Conservation (phyloP, 2,329 filamentous ascomycete genomes). For the Sporothrix pallida region DNA sequence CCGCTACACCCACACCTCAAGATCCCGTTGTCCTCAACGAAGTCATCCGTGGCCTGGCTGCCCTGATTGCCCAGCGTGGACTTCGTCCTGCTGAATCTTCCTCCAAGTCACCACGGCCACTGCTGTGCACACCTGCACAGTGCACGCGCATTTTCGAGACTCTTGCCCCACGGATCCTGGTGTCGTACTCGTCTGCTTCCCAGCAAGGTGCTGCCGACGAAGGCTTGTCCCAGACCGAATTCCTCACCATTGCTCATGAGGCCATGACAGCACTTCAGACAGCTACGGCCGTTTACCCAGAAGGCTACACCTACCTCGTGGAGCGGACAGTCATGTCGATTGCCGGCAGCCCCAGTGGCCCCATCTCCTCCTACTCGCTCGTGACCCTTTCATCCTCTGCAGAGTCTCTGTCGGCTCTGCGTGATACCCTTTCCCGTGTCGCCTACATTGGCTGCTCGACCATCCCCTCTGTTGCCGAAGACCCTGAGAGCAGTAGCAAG, state of each 20-base stretch:
- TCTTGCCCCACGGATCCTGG: constrained; percentile 33
- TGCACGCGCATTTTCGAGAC: constrained; percentile 39
- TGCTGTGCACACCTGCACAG: constrained; percentile 47
- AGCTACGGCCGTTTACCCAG: constrained; percentile 33
- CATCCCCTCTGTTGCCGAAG: constrained; percentile 43
- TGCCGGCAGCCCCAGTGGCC: background rate
- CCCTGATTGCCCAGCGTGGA: constrained; percentile 51
- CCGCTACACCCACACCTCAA: constrained; percentile 39
- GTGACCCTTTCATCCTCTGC: background rate
- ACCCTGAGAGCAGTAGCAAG: background rate
- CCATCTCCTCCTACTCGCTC: background rate
- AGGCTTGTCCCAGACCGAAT: constrained; percentile 24
- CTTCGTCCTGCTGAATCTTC: constrained; percentile 37
- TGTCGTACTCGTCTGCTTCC: background rate
- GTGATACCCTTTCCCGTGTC: constrained; percentile 52
- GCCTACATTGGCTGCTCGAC: constrained; percentile 58
- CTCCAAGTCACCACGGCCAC: constrained; percentile 2
- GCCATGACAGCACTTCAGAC: constrained; percentile 36
- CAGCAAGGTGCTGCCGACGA: background rate
- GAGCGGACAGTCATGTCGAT: constrained; percentile 12
- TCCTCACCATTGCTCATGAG: constrained; percentile 34
- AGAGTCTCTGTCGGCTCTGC: constrained; percentile 39
- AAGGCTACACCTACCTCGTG: constrained; percentile 34
- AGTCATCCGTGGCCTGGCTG: constrained; percentile 54
- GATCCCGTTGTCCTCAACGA: constrained; percentile 49